Evolutionary conservation across 176 grass and related monocot genomes (phyloP), one percentile per base, ranked within the genome.

Genomic region (Oryza brachyantha): DNA sequence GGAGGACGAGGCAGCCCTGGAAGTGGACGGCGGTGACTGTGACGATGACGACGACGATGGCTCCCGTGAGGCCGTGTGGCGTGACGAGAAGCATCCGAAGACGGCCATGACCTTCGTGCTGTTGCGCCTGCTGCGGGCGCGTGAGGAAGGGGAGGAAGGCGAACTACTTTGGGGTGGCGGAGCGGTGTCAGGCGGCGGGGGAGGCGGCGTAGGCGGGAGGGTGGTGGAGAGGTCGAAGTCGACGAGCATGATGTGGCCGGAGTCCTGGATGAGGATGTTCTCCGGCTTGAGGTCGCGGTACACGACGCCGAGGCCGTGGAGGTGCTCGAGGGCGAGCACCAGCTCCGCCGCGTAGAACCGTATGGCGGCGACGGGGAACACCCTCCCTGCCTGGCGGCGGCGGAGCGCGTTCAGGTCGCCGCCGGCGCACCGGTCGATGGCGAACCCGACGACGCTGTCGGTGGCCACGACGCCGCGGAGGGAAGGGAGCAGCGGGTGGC

Each of bases 181-280:
- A 10, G 38, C 19, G 35, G 72, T 59, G 14, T 70, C 64, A 21
- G 41, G 63, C 28, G 22, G 28, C 0, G 24, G 42, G 0, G 82
- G 70, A 0, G 42, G 69, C 3, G 19, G 54, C 3, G 75, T 64
- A 9, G 11, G 60, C 0, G 90, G 89, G 0, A 88, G 74, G 25
- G 70, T 76, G 45, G 90, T 90, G 60, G 93, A 92, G 85, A 97
- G 90, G 77, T 96, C 93, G 66, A 96, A 96, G 81, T 96, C 93
- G 28, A 96, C 79, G 36, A 97, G 87, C 93, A 93, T 97, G 28
- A 97, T 74, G 72, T 97, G 93, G 17, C 90, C 87, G 2, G 79
- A 72, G 10, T 78, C 83, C 76, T 92, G 90, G 64, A 97, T 90
- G 72, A 92, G 58, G 43, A 95, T 40, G 74, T 95, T 95, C 79